Evolutionary conservation across 768 basidiomycete species (phyloP), one percentile per base, ranked within the genome.

Genomic region (Gymnopilus dilepis): DNA sequence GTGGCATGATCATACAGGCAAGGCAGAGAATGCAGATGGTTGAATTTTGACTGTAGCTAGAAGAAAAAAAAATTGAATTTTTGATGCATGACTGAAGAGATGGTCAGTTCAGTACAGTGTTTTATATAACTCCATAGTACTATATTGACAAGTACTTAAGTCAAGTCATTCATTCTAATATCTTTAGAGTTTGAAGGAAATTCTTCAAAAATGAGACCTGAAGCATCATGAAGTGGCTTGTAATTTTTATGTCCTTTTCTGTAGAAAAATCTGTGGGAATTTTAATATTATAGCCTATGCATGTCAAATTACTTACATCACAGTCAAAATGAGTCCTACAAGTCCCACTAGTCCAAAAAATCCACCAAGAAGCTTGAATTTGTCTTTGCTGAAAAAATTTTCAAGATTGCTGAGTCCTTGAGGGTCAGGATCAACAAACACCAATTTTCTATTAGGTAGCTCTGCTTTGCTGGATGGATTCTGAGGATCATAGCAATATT

Each of bases 361-460:
- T 1, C 79, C 84, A 9, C 84, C 83, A 31, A 87, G 73, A 30
- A 89, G 73, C 37, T 72, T 74, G 55, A 76, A 77, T 73, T 83
- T 84, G 62, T 85, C 73, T 21, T 64, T 66, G 1, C 63, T 58
- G 65, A 89, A 70, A 64, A 88, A 87, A 0, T 63, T 61, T 45
- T 63, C 67, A 26, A 86, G 61, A 62, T 81, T 79, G 48, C 42
- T 47, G 30, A 83, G n/a, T 6, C 83, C 86, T 48, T 80, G 68
- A 11, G 81, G 84, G 67, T 87, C 84, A 5, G 89, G 88, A 72
- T 88, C 74, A 22, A 76, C 75, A 66, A 87, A 88, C 0, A 40
- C 53, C 1, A 77, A 73, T 52, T 82, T 75, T 57, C 88, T 64
- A 30, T 72, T 74, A 73, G 73, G 86, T 72, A 71, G 86, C 70